A percentile compares a stretch with the other conserved stretches of the same genome.
Conservation (phyloP, 495 filamentous ascomycete species). For the Tuber brumale region DNA sequence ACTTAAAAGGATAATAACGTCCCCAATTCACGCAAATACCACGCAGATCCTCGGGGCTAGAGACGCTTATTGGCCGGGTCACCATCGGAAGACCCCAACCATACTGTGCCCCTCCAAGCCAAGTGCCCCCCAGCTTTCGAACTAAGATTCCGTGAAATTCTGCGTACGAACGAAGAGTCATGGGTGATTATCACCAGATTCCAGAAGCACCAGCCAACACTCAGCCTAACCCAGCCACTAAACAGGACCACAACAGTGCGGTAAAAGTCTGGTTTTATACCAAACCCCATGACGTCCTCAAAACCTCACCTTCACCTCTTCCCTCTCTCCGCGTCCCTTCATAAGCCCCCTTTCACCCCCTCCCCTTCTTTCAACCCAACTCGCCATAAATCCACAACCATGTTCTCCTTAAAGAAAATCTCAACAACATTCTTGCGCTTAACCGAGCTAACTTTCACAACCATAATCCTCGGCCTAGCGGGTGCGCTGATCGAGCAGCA, state of each 20-base stretch:
- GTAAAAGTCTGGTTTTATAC: neutral
- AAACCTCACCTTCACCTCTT: neutral
- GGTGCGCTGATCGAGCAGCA: conserved; percentile 38
- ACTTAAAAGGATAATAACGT: no score
- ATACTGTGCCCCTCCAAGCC: no score
- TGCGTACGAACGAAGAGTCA: neutral
- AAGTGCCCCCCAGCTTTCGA: no score
- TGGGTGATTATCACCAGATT: neutral
- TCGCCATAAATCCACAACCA: neutral
- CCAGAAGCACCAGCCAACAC: neutral
- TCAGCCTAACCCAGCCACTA: neutral
- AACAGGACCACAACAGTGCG: neutral
- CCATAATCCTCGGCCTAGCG: conserved; percentile 32
- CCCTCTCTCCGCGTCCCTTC: neutral
- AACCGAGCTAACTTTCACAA: conserved; percentile 25
- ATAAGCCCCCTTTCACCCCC: neutral
- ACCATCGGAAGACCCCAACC: no score
- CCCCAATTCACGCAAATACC: no score
- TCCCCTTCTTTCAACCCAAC: neutral
- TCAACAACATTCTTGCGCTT: conserved; percentile 5
- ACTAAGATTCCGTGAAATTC: no score
- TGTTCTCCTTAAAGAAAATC: neutral
- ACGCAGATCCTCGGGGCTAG: no score
- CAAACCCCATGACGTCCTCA: neutral
- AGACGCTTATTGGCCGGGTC: no score